A percentile compares a stretch with the other conserved stretches of the same genome.
Conservation (phyloP, 352 stramenopile species). For the Phytophthora cactorum region DNA sequence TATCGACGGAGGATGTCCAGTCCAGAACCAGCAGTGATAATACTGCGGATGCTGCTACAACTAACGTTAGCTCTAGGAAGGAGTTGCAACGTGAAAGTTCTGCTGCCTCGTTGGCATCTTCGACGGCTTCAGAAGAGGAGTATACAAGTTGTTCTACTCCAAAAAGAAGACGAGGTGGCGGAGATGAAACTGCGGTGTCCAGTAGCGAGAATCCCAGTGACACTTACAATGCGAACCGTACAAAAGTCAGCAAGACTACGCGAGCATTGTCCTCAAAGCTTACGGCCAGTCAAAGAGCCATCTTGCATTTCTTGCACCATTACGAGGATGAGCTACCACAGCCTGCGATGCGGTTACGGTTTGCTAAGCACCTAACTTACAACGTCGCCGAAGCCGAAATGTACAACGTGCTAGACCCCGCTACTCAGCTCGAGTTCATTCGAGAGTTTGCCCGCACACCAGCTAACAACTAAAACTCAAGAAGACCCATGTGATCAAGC, state of each 20-base stretch:
- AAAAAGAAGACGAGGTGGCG: conserved; percentile 35
- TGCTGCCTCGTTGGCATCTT: conserved; percentile 5
- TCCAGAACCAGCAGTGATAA: background rate
- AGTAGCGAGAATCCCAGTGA: conserved; percentile 2
- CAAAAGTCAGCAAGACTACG: background rate
- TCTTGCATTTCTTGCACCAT: conserved; percentile 49
- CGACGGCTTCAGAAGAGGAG: conserved; percentile 6
- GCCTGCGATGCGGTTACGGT: conserved; percentile 34
- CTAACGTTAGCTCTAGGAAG: background rate
- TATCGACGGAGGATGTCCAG: background rate
- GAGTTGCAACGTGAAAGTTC: conserved; percentile 2
- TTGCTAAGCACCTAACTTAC: conserved; percentile 55
- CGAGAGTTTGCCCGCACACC: conserved; percentile 36
- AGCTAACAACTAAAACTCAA: conserved; percentile 5
- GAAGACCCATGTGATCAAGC: background rate
- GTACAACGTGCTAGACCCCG: conserved; percentile 67
- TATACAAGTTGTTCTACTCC: background rate
- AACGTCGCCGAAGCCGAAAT: conserved; percentile 60
- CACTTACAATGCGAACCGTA: background rate
- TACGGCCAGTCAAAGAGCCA: conserved; percentile 48
- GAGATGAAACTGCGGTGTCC: background rate
- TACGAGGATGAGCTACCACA: conserved; percentile 39
- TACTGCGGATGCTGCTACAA: background rate
- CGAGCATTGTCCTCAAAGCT: conserved; percentile 4
- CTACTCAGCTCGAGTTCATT: conserved; percentile 48